phyloP scores from a whole-genome alignment of 495 filamentous ascomycete species.

The Aspergillus baeticus region DNA sequence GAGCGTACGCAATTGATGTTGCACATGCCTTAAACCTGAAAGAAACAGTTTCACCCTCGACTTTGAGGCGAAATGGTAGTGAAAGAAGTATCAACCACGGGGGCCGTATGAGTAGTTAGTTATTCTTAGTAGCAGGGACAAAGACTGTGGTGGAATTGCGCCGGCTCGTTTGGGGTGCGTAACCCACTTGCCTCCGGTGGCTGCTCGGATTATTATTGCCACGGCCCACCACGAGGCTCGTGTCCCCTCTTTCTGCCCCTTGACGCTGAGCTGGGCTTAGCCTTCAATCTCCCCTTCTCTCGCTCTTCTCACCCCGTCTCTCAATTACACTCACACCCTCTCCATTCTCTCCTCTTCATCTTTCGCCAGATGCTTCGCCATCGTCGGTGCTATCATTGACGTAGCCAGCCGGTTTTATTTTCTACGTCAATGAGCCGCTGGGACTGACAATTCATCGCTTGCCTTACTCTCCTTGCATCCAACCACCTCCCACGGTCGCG shows the following conservation, averaged over 20 bases:
- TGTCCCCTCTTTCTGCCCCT: conserved; percentile 4
- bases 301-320: conserved; percentile 15
- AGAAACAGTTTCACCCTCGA: background rate
- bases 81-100: too few relatives aligned
- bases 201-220: background rate
- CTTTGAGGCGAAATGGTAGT: background rate
- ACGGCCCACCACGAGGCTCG: background rate
- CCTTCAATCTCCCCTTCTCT: background rate
- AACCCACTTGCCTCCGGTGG: background rate
- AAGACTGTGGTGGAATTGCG: background rate
- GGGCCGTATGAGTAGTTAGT: background rate
- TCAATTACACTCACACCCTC: conserved; percentile 18
- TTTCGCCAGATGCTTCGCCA: conserved; percentile 27
- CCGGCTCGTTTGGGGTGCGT: background rate
- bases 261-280: background rate
- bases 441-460: conserved; percentile 27
- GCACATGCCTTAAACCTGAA: background rate
- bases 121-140: conserved; percentile 8
- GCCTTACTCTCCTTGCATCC: conserved; percentile 35
- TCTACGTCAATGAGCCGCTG: conserved; percentile 30
- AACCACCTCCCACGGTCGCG: conserved; percentile 33
- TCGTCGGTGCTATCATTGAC: conserved; percentile 35
- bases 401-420: conserved; percentile 18
- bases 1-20: conserved; percentile 3
- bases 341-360: conserved; percentile 12